Evolutionary conservation across 228 moss, liverwort and hornwort genomes (phyloP), one percentile per base, ranked within the genome.

Genomic region (Sphagnum magellanicum): DNA sequence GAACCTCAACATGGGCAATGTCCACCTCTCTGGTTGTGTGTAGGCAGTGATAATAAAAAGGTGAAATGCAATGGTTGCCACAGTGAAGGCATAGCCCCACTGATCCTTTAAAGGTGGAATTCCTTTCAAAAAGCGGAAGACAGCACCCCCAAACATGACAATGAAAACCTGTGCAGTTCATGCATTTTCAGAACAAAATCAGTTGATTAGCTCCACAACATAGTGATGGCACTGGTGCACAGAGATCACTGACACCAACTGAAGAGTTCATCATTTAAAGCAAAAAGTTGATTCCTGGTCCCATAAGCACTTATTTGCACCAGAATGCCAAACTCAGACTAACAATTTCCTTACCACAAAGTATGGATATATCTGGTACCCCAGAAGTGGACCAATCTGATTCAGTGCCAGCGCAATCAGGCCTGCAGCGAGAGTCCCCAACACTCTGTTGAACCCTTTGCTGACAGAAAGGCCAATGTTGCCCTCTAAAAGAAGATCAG

Each of bases 51-150:
- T 75, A 1, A 95, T 89, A 65, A 95, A 89, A 67, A 92, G 84
- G 68, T 95, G 95, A 71, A 92, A 95, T 14, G 95, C 87, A 70
- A 95, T 89, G 50, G 92, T 92, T 63, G 95, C 95, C 17, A 95
- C 92, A 6, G 90, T 81, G 59, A 92, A 95, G 14, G 95, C 95
- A 74, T 95, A 95, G 17, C 92, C 95, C 95, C 95, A 95, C 71
- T 92, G 95, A 49, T 95, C 95, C 74, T 95, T 92, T 50, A 92
- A 84, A 7, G 95, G 92, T 16, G 95, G 95, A 60, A 82, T 73
- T 53, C 95, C 95, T 80, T 91, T 95, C 52, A 92, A 63, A 72
- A 84, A 92, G 49, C 92, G 85, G 68, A 95, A 92, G 53, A 80
- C 79, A 15, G 53, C 50, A n/a, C 90, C 95, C 72, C 95, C 95